phyloP scores from a whole-genome alignment of 169 alveolate species.

The Miamiensis avidus region DNA sequence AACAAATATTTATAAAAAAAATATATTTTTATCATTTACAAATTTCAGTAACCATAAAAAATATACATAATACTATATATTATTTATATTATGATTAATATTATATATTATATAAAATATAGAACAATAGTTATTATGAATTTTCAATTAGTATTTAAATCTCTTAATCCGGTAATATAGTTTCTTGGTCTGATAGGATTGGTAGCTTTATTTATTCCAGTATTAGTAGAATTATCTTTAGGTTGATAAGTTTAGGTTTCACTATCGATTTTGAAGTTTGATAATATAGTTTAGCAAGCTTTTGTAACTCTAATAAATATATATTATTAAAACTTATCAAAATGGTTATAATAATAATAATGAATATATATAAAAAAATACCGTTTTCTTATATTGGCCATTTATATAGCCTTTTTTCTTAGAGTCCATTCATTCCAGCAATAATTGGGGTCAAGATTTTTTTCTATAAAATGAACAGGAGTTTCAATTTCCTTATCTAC shows the following conservation, averaged over 20 bases:
- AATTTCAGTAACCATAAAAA: too few relatives aligned
- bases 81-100: too few relatives aligned
- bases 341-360: too few relatives aligned
- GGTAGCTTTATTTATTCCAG: conserved; percentile 36
- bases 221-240: conserved; percentile 33
- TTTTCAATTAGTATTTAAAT: conserved; percentile 22
- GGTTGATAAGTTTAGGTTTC: conserved; percentile 42
- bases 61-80: too few relatives aligned
- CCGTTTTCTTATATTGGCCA: conserved; percentile 86
- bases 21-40: too few relatives aligned
- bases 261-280: conserved; percentile 44
- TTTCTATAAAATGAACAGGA: conserved; percentile 83
- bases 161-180: conserved; percentile 42
- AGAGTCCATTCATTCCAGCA: conserved; percentile 91
- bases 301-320: conserved; percentile 6
- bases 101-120: too few relatives aligned
- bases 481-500: conserved; percentile 80
- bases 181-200: conserved; percentile 47
- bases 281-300: conserved; percentile 35
- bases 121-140: background rate
- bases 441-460: conserved; percentile 81
- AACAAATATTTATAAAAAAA: too few relatives aligned
- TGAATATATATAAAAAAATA: background rate
- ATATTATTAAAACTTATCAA: too few relatives aligned
- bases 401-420: conserved; percentile 85